A percentile compares a stretch with the other conserved stretches of the same genome.
Evolutionary conservation across 2,329 filamentous ascomycete genomes (phyloP).

Genomic region (Ophiocordyceps camponoti-leonardi): DNA sequence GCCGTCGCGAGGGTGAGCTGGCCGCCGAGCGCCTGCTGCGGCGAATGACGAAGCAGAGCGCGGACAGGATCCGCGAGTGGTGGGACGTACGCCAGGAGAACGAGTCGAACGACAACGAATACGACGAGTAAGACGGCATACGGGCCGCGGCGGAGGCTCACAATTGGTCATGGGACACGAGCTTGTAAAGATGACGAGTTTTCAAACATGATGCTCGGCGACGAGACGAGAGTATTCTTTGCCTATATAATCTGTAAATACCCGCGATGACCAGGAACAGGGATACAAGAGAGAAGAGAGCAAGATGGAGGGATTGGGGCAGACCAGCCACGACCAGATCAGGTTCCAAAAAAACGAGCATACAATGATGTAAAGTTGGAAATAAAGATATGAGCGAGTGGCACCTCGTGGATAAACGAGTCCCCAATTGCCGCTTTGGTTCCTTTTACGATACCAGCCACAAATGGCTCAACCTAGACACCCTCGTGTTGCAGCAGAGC

Average conservation of each 20-base stretch:
- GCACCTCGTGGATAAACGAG: background rate
- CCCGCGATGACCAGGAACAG: background rate
- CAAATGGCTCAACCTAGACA: background rate
- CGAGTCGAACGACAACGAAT: background rate
- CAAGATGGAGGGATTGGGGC: background rate
- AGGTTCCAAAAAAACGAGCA: too few relatives aligned
- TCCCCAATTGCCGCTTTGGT: background rate
- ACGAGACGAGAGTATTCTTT: background rate
- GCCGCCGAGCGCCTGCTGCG: conserved; percentile 14
- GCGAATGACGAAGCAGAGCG: conserved; percentile 3
- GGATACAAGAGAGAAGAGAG: background rate
- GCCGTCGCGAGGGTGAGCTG: conserved; percentile 29
- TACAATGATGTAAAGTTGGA: background rate
- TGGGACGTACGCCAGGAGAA: conserved; percentile 10
- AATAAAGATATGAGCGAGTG: background rate
- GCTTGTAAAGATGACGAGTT: background rate
- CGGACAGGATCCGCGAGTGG: conserved; percentile 8
- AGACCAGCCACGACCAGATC: background rate
- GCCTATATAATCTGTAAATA: background rate
- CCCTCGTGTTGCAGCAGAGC: background rate
- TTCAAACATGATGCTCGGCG: background rate
- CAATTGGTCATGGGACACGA: background rate
- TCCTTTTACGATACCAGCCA: background rate
- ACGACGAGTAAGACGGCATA: background rate
- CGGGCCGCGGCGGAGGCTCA: background rate